Conservation (phyloP, 2,329 filamentous ascomycete species). For the Microcyclosporella mali region DNA sequence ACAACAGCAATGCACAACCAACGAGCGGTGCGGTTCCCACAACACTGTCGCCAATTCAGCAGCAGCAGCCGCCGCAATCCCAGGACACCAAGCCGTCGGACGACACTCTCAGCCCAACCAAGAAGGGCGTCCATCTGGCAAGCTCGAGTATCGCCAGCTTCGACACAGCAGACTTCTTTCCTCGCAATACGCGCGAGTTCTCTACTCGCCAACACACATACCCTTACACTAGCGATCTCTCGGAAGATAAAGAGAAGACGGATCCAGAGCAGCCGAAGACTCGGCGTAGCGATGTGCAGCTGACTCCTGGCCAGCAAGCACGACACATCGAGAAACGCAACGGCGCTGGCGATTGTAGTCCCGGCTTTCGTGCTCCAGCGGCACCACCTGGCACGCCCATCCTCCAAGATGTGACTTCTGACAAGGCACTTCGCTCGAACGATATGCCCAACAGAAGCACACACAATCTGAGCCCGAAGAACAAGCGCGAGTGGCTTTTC, state of each 20-base stretch:
- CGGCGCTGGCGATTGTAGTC: constrained; percentile 2
- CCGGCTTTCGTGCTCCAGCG: constrained; percentile 14
- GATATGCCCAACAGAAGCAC: constrained; percentile 19
- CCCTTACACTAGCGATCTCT: constrained; percentile 10
- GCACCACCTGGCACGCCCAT: constrained; percentile 27
- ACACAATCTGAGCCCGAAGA: constrained; percentile 28
- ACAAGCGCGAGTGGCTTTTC: constrained; percentile 25
- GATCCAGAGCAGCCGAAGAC: constrained; percentile 4
- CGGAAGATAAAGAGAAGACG: constrained; percentile 20
- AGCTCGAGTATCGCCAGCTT: constrained; percentile 34
- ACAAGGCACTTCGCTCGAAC: constrained; percentile 1
- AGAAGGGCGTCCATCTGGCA: constrained; percentile 21
- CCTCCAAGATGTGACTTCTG: constrained; percentile 10
- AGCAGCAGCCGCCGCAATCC: constrained; percentile 8
- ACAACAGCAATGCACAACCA: not conserved
- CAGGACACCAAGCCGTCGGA: constrained; percentile 8
- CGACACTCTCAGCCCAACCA: constrained; percentile 21
- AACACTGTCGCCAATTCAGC: constrained; percentile 15
- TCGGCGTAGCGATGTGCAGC: not conserved
- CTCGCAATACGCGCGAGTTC: constrained; percentile 33
- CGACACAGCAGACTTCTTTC: constrained; percentile 36
- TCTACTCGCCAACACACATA: constrained; percentile 31
- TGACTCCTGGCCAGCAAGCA: constrained; percentile 8
- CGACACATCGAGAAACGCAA: constrained; percentile 1
- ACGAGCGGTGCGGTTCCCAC: constrained; percentile 9